These are phyloP conservation scores for Ascoidea asiatica DNA, from an alignment of 805 yeast species.

Conservation along the genomic window DNA sequence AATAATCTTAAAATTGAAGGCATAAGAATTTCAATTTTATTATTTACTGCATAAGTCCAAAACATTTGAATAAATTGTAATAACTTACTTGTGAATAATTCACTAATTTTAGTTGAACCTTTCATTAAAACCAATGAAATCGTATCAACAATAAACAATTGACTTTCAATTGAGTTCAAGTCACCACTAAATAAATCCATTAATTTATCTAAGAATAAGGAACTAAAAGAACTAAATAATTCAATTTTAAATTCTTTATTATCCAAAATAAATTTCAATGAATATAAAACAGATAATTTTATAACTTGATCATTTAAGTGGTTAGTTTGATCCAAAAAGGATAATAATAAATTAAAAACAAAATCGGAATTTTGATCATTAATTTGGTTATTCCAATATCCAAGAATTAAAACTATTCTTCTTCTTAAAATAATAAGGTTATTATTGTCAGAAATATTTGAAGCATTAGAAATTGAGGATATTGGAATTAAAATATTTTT, in stretches of 20 bases:
- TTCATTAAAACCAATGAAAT: background rate
- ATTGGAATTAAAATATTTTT: constrained; percentile 55
- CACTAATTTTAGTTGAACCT: background rate
- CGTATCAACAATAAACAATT: background rate
- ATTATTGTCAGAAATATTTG: constrained; percentile 19
- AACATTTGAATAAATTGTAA: constrained; percentile 44
- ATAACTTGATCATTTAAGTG: constrained; percentile 68
- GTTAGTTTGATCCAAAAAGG: constrained; percentile 30
- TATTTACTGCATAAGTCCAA: constrained; percentile 51
- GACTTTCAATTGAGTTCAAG: background rate
- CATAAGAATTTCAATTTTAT: constrained; percentile 30
- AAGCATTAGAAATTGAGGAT: constrained; percentile 17
- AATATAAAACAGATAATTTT: constrained; percentile 55
- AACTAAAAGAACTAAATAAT: too few relatives aligned
- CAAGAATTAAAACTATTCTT: constrained; percentile 60
- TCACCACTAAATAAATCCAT: constrained; percentile 10
- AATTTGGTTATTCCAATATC: constrained; percentile 55
- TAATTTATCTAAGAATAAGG: constrained; percentile 18
- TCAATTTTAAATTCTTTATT: constrained; percentile 73
- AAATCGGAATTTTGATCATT: constrained; percentile 41
- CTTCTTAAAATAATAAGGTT: constrained; percentile 50
- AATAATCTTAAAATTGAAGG: constrained; percentile 41
- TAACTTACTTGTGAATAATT: background rate
- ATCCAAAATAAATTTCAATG: constrained; percentile 55
- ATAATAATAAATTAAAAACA: constrained; percentile 39